Conservation (phyloP, 352 stramenopile species). For the Pythium aquatile region DNA sequence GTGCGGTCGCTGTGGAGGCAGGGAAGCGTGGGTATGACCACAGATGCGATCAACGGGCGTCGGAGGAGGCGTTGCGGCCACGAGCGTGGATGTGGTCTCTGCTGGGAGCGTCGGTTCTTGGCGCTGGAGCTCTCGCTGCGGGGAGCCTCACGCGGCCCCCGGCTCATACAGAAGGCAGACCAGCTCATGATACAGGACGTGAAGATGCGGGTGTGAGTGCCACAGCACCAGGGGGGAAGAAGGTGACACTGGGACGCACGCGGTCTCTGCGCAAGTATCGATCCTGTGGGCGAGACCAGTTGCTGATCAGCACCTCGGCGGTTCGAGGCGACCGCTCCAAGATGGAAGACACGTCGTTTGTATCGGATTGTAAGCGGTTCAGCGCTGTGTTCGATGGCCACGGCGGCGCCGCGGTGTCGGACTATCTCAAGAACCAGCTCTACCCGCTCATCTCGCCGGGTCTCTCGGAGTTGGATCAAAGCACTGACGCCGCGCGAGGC, state of each 20-base stretch:
- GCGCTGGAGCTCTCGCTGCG: conserved; percentile 21
- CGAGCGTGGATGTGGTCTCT: conserved; percentile 8
- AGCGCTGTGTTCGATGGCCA: conserved; percentile 84
- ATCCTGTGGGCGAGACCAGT: conserved; percentile 24
- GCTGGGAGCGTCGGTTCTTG: conserved; percentile 23
- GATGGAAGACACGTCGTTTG: conserved; percentile 85
- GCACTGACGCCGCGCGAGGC: conserved; percentile 24
- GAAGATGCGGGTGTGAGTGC: not conserved
- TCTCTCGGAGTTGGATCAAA: conserved; percentile 43
- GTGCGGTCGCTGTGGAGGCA: not conserved
- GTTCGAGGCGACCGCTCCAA: conserved; percentile 70
- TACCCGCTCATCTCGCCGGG: conserved; percentile 54
- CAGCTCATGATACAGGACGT: not conserved
- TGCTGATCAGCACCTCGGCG: conserved; percentile 64
- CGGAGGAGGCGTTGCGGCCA: conserved; percentile 6
- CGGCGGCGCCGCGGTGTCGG: conserved; percentile 60
- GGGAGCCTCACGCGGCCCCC: not conserved
- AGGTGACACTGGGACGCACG: not conserved
- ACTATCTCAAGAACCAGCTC: conserved; percentile 63
- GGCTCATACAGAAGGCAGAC: not conserved
- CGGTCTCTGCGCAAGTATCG: conserved; percentile 19
- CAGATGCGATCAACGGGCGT: not conserved
- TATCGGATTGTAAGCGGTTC: conserved; percentile 82
- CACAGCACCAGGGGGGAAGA: conserved; percentile 6
- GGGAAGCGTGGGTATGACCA: not conserved